Percentiles rank a stretch among this genome's conserved stretches.
phyloP scores from a whole-genome alignment of 495 filamentous ascomycete genomes.

The Neurospora sp. region DNA sequence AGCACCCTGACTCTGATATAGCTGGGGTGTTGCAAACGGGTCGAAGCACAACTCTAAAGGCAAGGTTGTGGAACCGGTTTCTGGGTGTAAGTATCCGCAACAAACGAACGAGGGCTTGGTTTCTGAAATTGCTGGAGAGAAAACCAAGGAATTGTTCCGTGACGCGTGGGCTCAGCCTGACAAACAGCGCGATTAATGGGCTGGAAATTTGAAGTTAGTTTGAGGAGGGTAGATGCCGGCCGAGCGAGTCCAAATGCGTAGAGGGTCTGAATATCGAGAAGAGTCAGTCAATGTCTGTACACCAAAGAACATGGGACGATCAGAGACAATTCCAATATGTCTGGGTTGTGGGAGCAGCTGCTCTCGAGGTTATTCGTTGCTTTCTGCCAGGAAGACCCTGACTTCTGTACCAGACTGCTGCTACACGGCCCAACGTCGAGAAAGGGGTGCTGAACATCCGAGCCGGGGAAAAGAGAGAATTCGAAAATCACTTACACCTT shows the following conservation, averaged over 20 bases:
- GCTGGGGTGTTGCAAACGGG: constrained; percentile 18
- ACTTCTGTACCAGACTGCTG: not conserved
- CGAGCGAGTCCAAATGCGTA: constrained; percentile 9
- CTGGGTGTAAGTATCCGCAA: constrained; percentile 24
- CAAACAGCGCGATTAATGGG: constrained; percentile 7
- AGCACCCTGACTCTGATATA: constrained; percentile 9
- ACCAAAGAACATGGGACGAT: constrained; percentile 8
- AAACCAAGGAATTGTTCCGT: constrained; percentile 13
- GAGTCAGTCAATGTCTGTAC: constrained; percentile 15
- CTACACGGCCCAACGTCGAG: constrained; percentile 19
- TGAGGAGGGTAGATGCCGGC: constrained; percentile 9
- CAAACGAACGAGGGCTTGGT: constrained; percentile 17
- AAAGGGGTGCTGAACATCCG: constrained; percentile 23
- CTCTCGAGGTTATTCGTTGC: not conserved
- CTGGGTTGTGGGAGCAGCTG: not conserved
- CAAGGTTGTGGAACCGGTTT: constrained; percentile 27
- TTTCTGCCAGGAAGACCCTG: constrained; percentile 11
- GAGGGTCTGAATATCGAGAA: not conserved
- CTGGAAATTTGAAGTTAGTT: not conserved
- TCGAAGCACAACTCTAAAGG: constrained; percentile 13
- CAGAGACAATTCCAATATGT: not conserved
- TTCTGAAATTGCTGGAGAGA: constrained; percentile 13
- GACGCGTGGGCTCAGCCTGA: constrained; percentile 15
- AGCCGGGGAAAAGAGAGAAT: constrained; percentile 19
- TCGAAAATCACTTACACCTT: constrained; percentile 29